Evolutionary conservation across 179 eudicot species (phyloP), one percentile per base, ranked within the genome.

Genomic region (Vitellaria paradoxa): DNA sequence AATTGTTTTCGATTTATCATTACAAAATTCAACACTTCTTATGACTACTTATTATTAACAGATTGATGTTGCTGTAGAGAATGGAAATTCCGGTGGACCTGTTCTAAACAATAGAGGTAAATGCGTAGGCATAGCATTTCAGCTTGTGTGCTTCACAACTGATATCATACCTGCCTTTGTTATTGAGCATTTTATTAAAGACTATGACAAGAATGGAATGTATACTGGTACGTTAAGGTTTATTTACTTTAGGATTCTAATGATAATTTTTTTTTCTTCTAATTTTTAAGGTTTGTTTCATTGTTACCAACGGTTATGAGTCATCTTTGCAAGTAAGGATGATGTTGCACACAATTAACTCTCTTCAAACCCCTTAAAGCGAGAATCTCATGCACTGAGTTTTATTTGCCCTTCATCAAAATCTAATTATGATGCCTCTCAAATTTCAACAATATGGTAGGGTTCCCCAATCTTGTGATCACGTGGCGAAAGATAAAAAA

Each of bases 121-220:
- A 42, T 67, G 70, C 40, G 50, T 67, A 23, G 50, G 70, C 40
- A 67, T 67, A 50, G 13, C 50, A 18, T 67, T 67, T 67, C 70
- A 67, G 50, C 17, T 23, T 21, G 18, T 12, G 11, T 1, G 0
- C 52, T 40, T 1, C 12, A 45, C 9, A 42, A 42, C 4, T 42
- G 50, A 17, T 40, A 8, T 67, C 46, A 18, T 67, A 42, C 23
- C 50, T 7, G 21, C 23, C 12, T 11, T 18, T 17, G 6, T 18
- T 67, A 17, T 40, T 47, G 23, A 21, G 47, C 53, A 77, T 20
- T 18, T 42, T n/a, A n/a, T 60, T 45, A 65, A 72, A 65, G 65
- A 67, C 50, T 67, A 40, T 42, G 50, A 67, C 50, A 42, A 67
- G 70, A 42, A 67, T 67, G 50, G 70, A 42, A 50, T 23, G 14